phyloP scores from a whole-genome alignment of 306 rosid species.

The Rosa lucieae region DNA sequence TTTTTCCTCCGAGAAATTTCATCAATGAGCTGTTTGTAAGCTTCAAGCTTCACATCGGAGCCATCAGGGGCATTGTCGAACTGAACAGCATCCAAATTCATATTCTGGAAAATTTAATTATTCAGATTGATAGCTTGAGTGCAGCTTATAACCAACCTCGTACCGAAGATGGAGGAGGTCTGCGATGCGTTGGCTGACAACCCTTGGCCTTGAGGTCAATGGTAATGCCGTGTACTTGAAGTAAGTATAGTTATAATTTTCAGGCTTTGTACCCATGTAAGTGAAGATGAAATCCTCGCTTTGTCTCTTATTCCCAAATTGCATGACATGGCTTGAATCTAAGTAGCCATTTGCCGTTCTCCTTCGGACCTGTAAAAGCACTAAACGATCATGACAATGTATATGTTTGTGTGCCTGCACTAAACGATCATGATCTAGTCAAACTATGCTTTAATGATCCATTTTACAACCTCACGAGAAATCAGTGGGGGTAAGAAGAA shows the following conservation, averaged over 20 bases:
- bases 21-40: slow-evolving; percentile 29
- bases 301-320: slow-evolving; percentile 40
- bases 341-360: slow-evolving; percentile 31
- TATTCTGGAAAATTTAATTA: neutral
- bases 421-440: too few relatives aligned
- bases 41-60: slow-evolving; percentile 39
- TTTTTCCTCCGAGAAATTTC: slow-evolving; percentile 38
- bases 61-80: slow-evolving; percentile 39
- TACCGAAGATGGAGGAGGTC: slow-evolving; percentile 34
- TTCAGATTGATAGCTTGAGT: neutral
- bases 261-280: slow-evolving; percentile 41
- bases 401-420: too few relatives aligned
- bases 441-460: too few relatives aligned
- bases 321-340: slow-evolving; percentile 39
- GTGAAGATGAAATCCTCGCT: slow-evolving; percentile 24
- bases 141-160: slow-evolving; percentile 35
- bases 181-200: slow-evolving; percentile 49
- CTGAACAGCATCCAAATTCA: slow-evolving; percentile 23
- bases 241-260: neutral
- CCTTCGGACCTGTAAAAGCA: slow-evolving; percentile 36
- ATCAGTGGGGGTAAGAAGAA: too few relatives aligned
- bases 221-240: neutral
- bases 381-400: neutral
- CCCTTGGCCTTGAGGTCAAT: slow-evolving; percentile 12
- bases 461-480: too few relatives aligned